These are phyloP conservation scores for Backusella parvicylindrica DNA, from an alignment of 192 early-diverging fungal species.

Conservation along the genomic window DNA sequence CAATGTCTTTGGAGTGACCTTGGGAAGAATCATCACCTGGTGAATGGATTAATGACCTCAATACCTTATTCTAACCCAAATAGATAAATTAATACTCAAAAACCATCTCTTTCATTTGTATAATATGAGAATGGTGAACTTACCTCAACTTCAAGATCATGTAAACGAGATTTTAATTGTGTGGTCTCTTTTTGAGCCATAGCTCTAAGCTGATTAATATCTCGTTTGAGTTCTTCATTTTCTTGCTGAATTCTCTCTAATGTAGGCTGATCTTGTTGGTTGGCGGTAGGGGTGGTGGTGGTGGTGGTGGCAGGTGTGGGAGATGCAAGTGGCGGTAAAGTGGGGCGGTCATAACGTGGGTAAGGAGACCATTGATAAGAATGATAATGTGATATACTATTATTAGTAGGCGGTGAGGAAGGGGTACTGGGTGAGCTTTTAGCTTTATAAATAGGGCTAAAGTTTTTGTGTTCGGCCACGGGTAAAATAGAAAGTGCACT, in stretches of 20 bases:
- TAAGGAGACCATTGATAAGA: conserved; percentile 13
- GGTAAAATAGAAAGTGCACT: conserved; percentile 12
- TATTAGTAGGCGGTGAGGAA: not conserved
- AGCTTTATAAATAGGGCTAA: conserved; percentile 1
- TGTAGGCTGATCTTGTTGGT: not conserved
- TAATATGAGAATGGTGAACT: no score
- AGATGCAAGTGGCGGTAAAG: not conserved
- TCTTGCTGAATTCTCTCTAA: conserved; percentile 3
- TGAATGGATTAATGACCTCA: conserved; percentile 2
- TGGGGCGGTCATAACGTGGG: not conserved
- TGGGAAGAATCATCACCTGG: not conserved
- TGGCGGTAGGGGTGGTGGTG: not conserved
- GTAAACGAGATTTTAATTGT: not conserved
- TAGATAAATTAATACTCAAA: not conserved
- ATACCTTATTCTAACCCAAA: conserved; percentile 7
- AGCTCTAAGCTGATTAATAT: conserved; percentile 7
- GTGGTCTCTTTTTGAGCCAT: conserved; percentile 2
- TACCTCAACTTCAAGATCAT: conserved; percentile 19
- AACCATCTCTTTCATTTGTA: no score
- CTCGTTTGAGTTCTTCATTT: conserved; percentile 9
- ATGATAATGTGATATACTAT: not conserved
- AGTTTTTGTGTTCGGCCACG: not conserved
- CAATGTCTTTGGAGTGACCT: not conserved
- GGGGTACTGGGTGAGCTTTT: conserved; percentile 6
- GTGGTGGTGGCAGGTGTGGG: not conserved